Percentiles rank a stretch among this genome's conserved stretches.
Evolutionary conservation across 2,329 filamentous ascomycete genomes (phyloP).

Genomic region (Xylariomycetidae sp.): DNA sequence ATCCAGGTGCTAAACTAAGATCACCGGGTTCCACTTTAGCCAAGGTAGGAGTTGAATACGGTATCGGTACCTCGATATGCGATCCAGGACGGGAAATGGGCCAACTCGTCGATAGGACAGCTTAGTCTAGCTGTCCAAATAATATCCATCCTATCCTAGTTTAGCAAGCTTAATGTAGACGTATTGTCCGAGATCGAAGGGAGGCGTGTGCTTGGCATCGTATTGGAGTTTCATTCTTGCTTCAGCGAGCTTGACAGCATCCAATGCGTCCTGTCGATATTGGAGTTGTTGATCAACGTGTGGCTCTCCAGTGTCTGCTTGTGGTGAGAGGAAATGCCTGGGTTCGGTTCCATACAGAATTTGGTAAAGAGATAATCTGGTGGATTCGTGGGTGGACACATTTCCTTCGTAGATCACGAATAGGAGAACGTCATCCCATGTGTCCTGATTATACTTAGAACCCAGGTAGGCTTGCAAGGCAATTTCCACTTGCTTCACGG

Average conservation of each 20-base stretch:
- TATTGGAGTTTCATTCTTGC: background rate
- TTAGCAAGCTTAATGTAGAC: conserved; percentile 1
- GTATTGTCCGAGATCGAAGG: background rate
- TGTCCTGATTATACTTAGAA: background rate
- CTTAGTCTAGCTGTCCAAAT: too few species aligned
- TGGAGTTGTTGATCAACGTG: background rate
- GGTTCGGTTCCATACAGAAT: background rate
- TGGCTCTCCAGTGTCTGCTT: background rate
- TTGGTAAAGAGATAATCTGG: background rate
- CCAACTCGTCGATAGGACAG: too few species aligned
- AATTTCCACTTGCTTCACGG: background rate
- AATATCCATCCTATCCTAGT: too few species aligned
- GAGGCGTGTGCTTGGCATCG: background rate
- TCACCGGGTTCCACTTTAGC: too few species aligned
- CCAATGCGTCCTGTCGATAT: background rate
- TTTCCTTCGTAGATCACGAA: background rate
- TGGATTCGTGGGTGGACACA: background rate
- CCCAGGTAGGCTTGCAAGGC: background rate
- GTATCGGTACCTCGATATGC: too few species aligned
- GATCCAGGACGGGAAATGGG: too few species aligned
- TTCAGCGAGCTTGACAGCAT: background rate
- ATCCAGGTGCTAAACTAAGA: too few species aligned
- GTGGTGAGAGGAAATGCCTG: background rate
- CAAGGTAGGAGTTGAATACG: too few species aligned
- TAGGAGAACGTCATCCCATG: background rate